Evolutionary conservation across 495 filamentous ascomycete genomes (phyloP).

Genomic region (Neurospora sp.): DNA sequence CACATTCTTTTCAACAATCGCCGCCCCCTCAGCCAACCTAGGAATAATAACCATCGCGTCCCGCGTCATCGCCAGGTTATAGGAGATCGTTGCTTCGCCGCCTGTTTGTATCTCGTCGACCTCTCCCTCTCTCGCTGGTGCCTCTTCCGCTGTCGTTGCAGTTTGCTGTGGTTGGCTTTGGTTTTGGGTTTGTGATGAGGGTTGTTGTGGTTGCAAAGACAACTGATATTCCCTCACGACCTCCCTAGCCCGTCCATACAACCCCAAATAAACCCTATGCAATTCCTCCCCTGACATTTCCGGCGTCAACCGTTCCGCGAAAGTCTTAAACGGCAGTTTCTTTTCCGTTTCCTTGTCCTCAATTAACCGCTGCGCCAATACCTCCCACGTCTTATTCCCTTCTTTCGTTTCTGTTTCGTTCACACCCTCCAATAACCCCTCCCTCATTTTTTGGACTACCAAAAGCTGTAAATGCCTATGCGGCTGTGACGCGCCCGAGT

Average conservation of each 20-base stretch:
- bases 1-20: slow-evolving; percentile 7
- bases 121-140: neutral
- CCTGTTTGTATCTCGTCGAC: slow-evolving; percentile 4
- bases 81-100: slow-evolving; percentile 53
- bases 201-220: neutral
- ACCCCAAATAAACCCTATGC: slow-evolving; percentile 22
- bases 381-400: slow-evolving; percentile 25
- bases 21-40: slow-evolving; percentile 37
- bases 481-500: slow-evolving; percentile 70
- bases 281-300: slow-evolving; percentile 16
- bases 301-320: slow-evolving; percentile 11
- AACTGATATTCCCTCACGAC: neutral
- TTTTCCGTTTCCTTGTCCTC: slow-evolving; percentile 19
- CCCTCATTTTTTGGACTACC: slow-evolving; percentile 56
- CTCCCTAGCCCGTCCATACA: slow-evolving; percentile 45
- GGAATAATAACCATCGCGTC: slow-evolving; percentile 60
- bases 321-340: slow-evolving; percentile 14
- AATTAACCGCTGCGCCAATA: slow-evolving; percentile 40
- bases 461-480: slow-evolving; percentile 75
- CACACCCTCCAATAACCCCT: slow-evolving; percentile 24
- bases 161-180: neutral
- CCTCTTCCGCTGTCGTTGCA: neutral
- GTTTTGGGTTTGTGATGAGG: neutral
- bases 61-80: slow-evolving; percentile 71
- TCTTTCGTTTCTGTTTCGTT: neutral